A percentile compares a stretch with the other conserved stretches of the same genome.
Evolutionary conservation across 2,329 filamentous ascomycete species (phyloP).

Genomic region (Fusarium solani-melongenae): DNA sequence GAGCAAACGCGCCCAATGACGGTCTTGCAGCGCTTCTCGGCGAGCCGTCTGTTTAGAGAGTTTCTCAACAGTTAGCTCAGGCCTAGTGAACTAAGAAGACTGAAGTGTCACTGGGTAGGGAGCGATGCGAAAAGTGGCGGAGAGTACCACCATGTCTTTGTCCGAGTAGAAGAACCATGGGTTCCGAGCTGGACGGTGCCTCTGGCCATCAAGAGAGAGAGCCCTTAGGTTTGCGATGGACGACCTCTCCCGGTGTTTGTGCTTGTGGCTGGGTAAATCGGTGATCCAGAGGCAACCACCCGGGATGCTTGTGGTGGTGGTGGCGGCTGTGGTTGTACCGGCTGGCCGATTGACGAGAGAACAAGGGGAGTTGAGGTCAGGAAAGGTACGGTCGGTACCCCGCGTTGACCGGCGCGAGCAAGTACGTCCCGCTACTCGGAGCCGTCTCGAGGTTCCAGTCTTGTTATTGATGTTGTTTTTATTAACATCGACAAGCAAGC

Average conservation of each 20-base stretch:
- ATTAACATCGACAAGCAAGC: slow-evolving; percentile 66
- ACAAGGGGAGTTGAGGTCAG: not conserved
- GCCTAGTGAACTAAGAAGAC: slow-evolving; percentile 7
- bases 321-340: not conserved
- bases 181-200: not conserved
- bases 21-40: slow-evolving; percentile 27
- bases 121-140: not conserved
- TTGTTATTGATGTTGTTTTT: slow-evolving; percentile 47
- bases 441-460: slow-evolving; percentile 31
- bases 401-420: slow-evolving; percentile 28
- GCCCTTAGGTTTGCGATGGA: not conserved
- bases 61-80: slow-evolving; percentile 14
- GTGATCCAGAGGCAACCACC: not conserved
- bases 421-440: slow-evolving; percentile 36
- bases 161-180: not conserved
- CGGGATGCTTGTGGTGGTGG: not conserved
- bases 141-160: not conserved
- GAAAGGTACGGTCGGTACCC: slow-evolving; percentile 34
- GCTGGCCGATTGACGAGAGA: not conserved
- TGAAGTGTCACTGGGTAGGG: not conserved
- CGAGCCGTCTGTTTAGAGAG: slow-evolving; percentile 18
- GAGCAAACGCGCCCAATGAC: slow-evolving; percentile 16
- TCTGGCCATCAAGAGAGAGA: not conserved
- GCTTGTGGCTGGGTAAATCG: slow-evolving; percentile 3
- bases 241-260: not conserved